Evolutionary conservation across 305 asterid species (phyloP), one percentile per base, ranked within the genome.

Genomic region (Rubia balearica): DNA sequence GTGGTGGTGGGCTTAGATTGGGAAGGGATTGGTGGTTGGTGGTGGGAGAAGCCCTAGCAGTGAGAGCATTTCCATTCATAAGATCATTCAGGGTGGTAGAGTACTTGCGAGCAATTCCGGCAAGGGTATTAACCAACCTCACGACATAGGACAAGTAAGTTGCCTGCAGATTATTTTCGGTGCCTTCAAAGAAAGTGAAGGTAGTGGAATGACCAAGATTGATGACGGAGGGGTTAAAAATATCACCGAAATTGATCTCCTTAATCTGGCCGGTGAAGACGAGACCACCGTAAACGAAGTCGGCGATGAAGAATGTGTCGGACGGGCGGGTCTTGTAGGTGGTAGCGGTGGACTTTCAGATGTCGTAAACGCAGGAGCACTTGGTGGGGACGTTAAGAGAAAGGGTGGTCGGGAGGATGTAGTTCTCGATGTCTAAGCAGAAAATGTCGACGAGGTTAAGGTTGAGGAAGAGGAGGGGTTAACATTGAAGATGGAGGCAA

Each of bases 61-160:
- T 93, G 76, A 94, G 69, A 40, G 91, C 83, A 78, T 94, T 94
- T 43, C 86, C 98, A 76, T 81, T 86, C 97, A 88, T 91, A 78
- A 94, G 86, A 73, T 94, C 99, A 67, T 86, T 91, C 38, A 94
- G 76, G 6, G 98, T 94, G 2, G 98, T 91, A 4, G 64, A 78
- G 73, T 91, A 91, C 73, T 81, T 76, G 30, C 84, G 76, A 48
- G 97, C 97, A 72, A 94, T 83, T 53, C 89, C 96, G 0, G 87
- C 82, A 65, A 94, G 79, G 0, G 94, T 91, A 65, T 94, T 98
- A 5, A 84, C 88, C 24, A 80, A 76, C 64, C 56, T 74, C 42
- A 94, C 98, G 36, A 88, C 98, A 40, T 91, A 91, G 11, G 97
- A 86, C 97, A 94, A 71, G 71, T 89, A 94, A 33, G 92, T 88